phyloP scores from a whole-genome alignment of 805 yeast species.

The Candida nemodendra region DNA sequence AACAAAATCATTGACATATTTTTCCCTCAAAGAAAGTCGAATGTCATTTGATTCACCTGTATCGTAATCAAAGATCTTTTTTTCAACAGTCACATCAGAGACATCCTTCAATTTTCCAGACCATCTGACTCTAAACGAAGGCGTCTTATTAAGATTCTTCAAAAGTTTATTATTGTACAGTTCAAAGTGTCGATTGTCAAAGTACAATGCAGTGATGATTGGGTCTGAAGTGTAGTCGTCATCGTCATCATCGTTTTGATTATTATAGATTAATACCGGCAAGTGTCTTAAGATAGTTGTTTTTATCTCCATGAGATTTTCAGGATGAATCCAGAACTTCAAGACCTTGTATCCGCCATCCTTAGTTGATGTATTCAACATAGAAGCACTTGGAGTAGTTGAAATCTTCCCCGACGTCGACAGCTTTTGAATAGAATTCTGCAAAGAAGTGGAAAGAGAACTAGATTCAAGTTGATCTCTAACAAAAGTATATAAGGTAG shows the following conservation, averaged over 20 bases:
- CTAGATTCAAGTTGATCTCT: slow-evolving; percentile 61
- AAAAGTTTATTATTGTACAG: slow-evolving; percentile 81
- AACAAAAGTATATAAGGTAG: slow-evolving; percentile 76
- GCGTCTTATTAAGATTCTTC: slow-evolving; percentile 56
- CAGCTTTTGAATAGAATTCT: slow-evolving; percentile 46
- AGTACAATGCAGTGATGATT: slow-evolving; percentile 79
- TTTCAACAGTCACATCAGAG: slow-evolving; percentile 79
- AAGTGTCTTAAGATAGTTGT: slow-evolving; percentile 91
- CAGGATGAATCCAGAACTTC: slow-evolving; percentile 97
- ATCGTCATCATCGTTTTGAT: slow-evolving; percentile 45
- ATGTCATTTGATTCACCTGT: slow-evolving; percentile 49
- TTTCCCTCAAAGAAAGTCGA: slow-evolving; percentile 72
- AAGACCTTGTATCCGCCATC: slow-evolving; percentile 51
- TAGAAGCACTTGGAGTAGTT: slow-evolving; percentile 32
- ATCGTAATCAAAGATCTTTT: slow-evolving; percentile 64
- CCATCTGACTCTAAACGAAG: slow-evolving; percentile 88
- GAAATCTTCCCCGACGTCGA: slow-evolving; percentile 39
- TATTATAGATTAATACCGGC: slow-evolving; percentile 80
- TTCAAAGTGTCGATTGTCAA: slow-evolving; percentile 81
- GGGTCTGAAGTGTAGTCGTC: slow-evolving; percentile 68
- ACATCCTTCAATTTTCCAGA: slow-evolving; percentile 75
- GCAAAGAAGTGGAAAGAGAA: slow-evolving; percentile 36
- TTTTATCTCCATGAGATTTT: slow-evolving; percentile 93
- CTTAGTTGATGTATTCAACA: slow-evolving; percentile 10
- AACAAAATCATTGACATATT: slow-evolving; percentile 73